These are phyloP conservation scores for Boletellus emodensis DNA, from an alignment of 768 basidiomycete genomes.

Conservation along the genomic window DNA sequence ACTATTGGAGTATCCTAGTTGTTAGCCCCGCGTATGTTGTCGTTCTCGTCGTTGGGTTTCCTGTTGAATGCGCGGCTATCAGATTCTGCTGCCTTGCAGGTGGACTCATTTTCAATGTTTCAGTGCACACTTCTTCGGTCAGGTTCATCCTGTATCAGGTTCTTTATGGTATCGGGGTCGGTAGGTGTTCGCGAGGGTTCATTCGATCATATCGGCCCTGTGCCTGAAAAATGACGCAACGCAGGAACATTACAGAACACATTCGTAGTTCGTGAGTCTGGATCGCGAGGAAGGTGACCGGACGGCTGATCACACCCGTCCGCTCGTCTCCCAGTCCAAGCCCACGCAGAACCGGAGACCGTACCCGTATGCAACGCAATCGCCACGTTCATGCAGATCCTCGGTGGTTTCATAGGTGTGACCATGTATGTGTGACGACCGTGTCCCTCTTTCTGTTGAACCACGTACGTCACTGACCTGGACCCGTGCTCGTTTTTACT, in stretches of 20 bases:
- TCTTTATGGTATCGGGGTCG: constrained; percentile 12
- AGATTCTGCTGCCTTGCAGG: constrained; percentile 14
- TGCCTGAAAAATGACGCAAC: not conserved
- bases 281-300: not conserved
- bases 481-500: too few species aligned
- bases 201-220: too few species aligned
- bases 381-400: constrained; percentile 11
- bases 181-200: not conserved
- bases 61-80: not conserved
- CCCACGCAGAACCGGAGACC: not conserved
- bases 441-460: too few species aligned
- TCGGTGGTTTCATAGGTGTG: constrained; percentile 10
- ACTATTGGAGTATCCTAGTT: constrained; percentile 13
- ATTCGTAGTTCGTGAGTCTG: constrained; percentile 8
- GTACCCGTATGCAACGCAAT: constrained; percentile 7
- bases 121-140: constrained; percentile 4
- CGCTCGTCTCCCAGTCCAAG: constrained; percentile 6
- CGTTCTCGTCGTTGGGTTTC: not conserved
- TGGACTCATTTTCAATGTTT: constrained; percentile 9
- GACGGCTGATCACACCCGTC: not conserved
- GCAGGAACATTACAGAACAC: constrained; percentile 8
- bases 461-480: too few species aligned
- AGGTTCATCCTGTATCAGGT: constrained; percentile 11
- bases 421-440: not conserved
- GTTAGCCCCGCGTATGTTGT: constrained; percentile 11